phyloP scores from a whole-genome alignment of 768 basidiomycete species.

The Phaeolepiota aurea region DNA sequence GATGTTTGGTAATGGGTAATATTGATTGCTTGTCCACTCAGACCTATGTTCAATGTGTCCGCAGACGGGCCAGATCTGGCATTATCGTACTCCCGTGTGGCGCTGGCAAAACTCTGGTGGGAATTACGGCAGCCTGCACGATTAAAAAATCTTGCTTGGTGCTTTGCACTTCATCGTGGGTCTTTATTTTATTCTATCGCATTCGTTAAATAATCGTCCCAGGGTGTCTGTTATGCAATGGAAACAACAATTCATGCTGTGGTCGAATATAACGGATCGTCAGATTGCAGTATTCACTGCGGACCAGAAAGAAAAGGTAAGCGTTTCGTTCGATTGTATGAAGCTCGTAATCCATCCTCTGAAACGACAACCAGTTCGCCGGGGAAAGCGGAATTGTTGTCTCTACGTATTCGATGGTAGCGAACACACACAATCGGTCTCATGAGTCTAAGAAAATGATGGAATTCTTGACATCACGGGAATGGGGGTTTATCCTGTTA shows the following conservation, averaged over 20 bases:
- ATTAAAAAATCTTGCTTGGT: conserved; percentile 99
- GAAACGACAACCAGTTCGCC: conserved; percentile 57
- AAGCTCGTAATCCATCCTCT: not conserved
- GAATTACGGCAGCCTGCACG: conserved; percentile 98
- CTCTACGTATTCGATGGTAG: conserved; percentile 99
- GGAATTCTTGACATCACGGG: conserved; percentile 96
- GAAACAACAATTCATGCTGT: conserved; percentile 97
- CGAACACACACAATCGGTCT: conserved; percentile 96
- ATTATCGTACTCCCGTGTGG: conserved; percentile 98
- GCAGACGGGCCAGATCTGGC: conserved; percentile 90
- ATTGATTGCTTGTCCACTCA: not conserved
- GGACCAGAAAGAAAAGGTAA: conserved; percentile 93
- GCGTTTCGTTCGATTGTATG: conserved; percentile 4
- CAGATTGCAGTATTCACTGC: conserved; percentile 98
- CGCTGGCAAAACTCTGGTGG: conserved; percentile 97
- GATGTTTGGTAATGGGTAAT: conserved; percentile 98
- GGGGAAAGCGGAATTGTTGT: conserved; percentile 98
- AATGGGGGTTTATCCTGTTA: conserved; percentile 97
- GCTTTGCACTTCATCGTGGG: conserved; percentile 95
- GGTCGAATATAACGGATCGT: conserved; percentile 95
- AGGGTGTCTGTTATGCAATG: conserved; percentile 97
- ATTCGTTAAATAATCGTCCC: conserved; percentile 7
- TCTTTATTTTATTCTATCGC: conserved; percentile 7
- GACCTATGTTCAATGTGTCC: not conserved
- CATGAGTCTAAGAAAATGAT: conserved; percentile 99